Base-by-base conservation (phyloP, 2,329 filamentous ascomycete species). In the Aspergillus pseudoterreus region DNA sequence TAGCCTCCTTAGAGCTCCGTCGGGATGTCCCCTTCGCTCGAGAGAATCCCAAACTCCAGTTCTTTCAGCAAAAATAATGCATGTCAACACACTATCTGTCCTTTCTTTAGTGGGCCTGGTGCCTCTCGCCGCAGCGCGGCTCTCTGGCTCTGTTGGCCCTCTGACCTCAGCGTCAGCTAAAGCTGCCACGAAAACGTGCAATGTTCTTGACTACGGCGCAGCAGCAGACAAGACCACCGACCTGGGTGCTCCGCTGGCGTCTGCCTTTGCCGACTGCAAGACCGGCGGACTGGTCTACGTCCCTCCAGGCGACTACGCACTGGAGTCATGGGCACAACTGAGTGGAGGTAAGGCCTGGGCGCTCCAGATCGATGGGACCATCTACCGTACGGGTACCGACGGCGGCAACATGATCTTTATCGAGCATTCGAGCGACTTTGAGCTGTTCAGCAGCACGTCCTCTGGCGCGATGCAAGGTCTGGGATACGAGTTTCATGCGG, bases 381-480 rank as follows among this genome's bases (percentile, higher is more conserved):
- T 82, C 52, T 77, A 77, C 59, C 74, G 79, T 1, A 78, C 73
- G n/a, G 76, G 78, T 6, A 75, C 71, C 5, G 73, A 61, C 5
- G 73, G 63, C 6, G 78, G 78, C 2, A 81, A 81, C 55, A 82
- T 82, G 79, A 74, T 82, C 55, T 71, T 75, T 53, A 71, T 81
- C 48, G 69, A 77, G 54, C 73, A 78, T 53, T 70, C 71, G 8
- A 71, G 65, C 48, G 78, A 82, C 58, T 80, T 82, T 47, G 79
- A 82, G 58, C 56, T 82, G 51, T 81, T 79, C 63, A 80, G 76
- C 39, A 76, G 73, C 39, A 80, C 72, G 4, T 77, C 75, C 12
- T 70, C 72, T 51, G 79, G 79, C 49, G 78, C 78, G 17, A 68
- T 82, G 24, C 79, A 82, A 61, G 78, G 78, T 21, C 72, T 74